Evolutionary conservation across 345 rosid genomes (phyloP).

Genomic region (Ceriops tagal): DNA sequence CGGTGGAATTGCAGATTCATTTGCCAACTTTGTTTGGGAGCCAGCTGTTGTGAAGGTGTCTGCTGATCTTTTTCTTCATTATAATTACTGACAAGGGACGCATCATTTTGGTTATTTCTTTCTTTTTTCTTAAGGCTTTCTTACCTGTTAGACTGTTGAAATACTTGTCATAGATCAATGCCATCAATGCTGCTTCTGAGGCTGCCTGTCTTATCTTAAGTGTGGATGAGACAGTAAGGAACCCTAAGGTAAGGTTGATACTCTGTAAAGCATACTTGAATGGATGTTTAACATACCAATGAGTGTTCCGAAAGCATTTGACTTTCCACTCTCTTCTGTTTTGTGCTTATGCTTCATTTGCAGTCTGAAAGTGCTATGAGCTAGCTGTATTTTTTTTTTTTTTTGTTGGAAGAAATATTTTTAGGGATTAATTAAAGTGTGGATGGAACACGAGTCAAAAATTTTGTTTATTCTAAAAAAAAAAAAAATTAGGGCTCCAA

Average conservation of each 20-base stretch:
- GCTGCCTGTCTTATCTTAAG: constrained; percentile 95
- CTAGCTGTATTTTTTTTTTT: background rate
- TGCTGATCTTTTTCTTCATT: constrained; percentile 5
- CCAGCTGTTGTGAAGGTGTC: constrained; percentile 95
- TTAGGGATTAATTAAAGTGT: too few species aligned
- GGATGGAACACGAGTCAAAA: too few species aligned
- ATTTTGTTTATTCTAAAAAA: too few species aligned
- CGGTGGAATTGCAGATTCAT: constrained; percentile 93
- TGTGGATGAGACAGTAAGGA: constrained; percentile 97
- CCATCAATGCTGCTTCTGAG: constrained; percentile 98
- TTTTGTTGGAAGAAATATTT: background rate
- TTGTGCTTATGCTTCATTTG: constrained; percentile 15
- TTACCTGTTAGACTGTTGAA: background rate
- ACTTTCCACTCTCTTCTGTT: background rate
- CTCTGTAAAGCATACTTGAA: background rate
- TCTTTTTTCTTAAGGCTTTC: background rate
- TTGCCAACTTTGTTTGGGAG: constrained; percentile 97
- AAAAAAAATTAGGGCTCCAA: too few species aligned
- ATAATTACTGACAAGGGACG: background rate
- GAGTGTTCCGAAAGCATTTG: background rate
- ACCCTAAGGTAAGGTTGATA: constrained; percentile 71
- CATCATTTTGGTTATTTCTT: too few species aligned
- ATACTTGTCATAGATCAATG: constrained; percentile 63
- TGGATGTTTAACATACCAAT: background rate
- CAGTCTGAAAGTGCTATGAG: constrained; percentile 95